phyloP scores from a whole-genome alignment of 306 rosid species.

The apple (Malus domestica) region DNA sequence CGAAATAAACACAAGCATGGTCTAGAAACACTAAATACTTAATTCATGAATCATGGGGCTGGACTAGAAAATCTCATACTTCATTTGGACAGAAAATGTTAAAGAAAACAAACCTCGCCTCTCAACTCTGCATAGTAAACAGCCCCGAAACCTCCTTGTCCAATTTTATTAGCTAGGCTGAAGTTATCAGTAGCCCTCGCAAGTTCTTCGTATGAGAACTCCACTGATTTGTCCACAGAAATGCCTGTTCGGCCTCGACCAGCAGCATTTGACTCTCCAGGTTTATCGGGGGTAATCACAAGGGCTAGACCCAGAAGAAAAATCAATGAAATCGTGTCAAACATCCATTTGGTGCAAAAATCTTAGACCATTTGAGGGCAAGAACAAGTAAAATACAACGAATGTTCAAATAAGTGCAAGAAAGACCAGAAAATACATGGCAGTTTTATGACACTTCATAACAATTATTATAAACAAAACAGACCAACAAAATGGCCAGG shows the following conservation, averaged over 20 bases:
- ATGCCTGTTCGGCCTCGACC: conserved; percentile 40
- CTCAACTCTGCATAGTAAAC: conserved; percentile 82
- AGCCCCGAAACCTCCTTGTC: conserved; percentile 86
- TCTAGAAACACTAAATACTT: neutral
- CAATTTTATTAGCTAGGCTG: conserved; percentile 67
- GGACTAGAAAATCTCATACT: neutral
- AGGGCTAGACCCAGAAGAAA: conserved; percentile 29
- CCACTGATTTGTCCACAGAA: conserved; percentile 60
- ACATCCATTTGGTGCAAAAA: neutral
- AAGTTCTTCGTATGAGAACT: conserved; percentile 73
- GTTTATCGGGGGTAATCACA: conserved; percentile 32
- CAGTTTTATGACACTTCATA: neutral
- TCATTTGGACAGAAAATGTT: neutral
- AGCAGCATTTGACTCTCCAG: conserved; percentile 33
- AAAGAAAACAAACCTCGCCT: conserved; percentile 63
- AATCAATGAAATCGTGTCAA: neutral
- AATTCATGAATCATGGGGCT: neutral
- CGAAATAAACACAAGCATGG: neutral
- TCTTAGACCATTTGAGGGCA: neutral
- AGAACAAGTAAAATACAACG: conserved; percentile 5
- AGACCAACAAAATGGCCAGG: neutral
- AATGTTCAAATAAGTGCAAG: neutral
- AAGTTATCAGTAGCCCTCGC: conserved; percentile 68
- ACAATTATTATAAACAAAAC: neutral
- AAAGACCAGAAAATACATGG: neutral